Evolutionary conservation across 257 asterid genomes (phyloP).

Genomic region (Paulownia fortunei): DNA sequence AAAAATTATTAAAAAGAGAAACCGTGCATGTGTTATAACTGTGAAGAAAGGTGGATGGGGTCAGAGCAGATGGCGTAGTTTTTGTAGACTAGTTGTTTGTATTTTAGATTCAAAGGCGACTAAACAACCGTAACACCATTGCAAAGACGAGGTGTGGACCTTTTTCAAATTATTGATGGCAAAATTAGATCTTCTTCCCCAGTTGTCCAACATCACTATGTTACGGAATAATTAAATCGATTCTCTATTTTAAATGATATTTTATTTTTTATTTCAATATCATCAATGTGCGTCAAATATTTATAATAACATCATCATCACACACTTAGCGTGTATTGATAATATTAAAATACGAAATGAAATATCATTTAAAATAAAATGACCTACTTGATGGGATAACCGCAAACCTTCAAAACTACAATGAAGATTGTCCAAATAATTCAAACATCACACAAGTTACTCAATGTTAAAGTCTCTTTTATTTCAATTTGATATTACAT

Average conservation of each 20-base stretch:
- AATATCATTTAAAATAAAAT: too few species aligned
- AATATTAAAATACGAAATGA: too few species aligned
- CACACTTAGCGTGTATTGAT: too few species aligned
- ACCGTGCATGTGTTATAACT: slow-evolving; percentile 37
- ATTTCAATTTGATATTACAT: too few species aligned
- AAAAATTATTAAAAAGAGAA: slow-evolving; percentile 14
- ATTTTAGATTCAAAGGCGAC: slow-evolving; percentile 27
- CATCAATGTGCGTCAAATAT: too few species aligned
- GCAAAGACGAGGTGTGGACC: neutral
- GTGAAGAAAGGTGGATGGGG: slow-evolving; percentile 26
- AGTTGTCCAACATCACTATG: neutral
- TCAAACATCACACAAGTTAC: neutral
- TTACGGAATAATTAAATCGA: too few species aligned
- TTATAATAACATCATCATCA: too few species aligned
- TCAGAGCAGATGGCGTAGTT: slow-evolving; percentile 6
- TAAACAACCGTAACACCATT: slow-evolving; percentile 16
- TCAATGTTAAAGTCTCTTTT: too few species aligned
- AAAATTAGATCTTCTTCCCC: neutral
- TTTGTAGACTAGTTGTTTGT: slow-evolving; percentile 29
- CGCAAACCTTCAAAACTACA: neutral
- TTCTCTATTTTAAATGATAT: too few species aligned
- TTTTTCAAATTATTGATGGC: neutral
- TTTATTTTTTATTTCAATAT: too few species aligned
- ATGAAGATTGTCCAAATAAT: neutral
- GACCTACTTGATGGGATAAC: too few species aligned